Percentiles rank a stretch among this genome's conserved stretches.
Evolutionary conservation across 2,329 filamentous ascomycete genomes (phyloP).

Genomic region (Epicoccum sorghinum): DNA sequence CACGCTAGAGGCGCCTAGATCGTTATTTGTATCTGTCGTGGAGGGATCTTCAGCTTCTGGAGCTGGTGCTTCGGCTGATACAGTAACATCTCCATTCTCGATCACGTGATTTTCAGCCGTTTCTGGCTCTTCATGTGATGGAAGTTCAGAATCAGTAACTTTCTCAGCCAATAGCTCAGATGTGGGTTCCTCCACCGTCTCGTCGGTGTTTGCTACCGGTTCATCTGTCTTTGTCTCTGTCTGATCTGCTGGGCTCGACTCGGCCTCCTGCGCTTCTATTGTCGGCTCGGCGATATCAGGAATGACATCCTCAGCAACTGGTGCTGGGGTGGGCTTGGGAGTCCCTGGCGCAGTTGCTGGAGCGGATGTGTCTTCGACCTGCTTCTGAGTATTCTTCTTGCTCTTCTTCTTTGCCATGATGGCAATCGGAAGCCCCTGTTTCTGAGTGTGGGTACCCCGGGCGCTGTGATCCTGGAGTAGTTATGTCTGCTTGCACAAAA

Average conservation of each 20-base stretch:
- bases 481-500: constrained; percentile 33
- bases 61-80: constrained; percentile 1
- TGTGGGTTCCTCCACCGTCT: constrained; percentile 26
- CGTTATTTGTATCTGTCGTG: not conserved
- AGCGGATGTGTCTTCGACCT: constrained; percentile 35
- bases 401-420: constrained; percentile 44
- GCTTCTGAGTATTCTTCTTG: constrained; percentile 38
- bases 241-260: constrained; percentile 23
- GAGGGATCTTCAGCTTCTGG: not conserved
- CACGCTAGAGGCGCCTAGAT: not conserved
- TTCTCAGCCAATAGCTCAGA: constrained; percentile 21
- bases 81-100: constrained; percentile 16
- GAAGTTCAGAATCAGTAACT: constrained; percentile 7
- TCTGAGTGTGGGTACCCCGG: constrained; percentile 21
- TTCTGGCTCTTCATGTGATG: constrained; percentile 12
- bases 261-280: constrained; percentile 24
- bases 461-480: constrained; percentile 15
- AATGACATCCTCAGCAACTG: constrained; percentile 28
- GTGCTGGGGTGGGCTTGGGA: constrained; percentile 23
- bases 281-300: constrained; percentile 26
- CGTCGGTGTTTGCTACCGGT: constrained; percentile 26
- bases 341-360: constrained; percentile 38
- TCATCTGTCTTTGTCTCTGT: constrained; percentile 24
- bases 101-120: constrained; percentile 1
- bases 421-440: constrained; percentile 29